Percentiles rank a stretch among this genome's conserved stretches.
These are phyloP conservation scores for Diaporthe eres DNA, from an alignment of 2,329 filamentous ascomycete species.

Conservation along the genomic window DNA sequence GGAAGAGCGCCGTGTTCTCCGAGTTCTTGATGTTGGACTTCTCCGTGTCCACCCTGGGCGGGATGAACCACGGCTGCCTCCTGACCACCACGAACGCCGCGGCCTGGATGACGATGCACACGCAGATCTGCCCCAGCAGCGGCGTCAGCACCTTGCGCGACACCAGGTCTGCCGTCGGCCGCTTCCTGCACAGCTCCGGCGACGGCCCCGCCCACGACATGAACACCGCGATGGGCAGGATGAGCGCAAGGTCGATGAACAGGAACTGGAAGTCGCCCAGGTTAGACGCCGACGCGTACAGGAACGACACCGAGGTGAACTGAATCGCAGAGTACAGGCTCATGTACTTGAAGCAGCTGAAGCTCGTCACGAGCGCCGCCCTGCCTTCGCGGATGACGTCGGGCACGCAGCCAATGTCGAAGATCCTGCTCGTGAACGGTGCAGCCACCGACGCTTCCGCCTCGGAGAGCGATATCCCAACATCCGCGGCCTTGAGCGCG, in stretches of 20 bases:
- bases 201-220: conserved; percentile 98
- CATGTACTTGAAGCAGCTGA: conserved; percentile 99
- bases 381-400: conserved; percentile 95
- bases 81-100: conserved; percentile 82
- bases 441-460: conserved; percentile 98
- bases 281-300: conserved; percentile 94
- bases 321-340: conserved; percentile 99
- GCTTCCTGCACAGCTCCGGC: conserved; percentile 81
- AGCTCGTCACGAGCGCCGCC: conserved; percentile 96
- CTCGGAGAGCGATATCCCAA: conserved; percentile 96
- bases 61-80: conserved; percentile 87
- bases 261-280: conserved; percentile 98
- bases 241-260: conserved; percentile 93
- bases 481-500: conserved; percentile 95
- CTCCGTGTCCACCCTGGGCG: conserved; percentile 81
- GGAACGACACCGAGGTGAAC: conserved; percentile 96
- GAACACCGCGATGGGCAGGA: conserved; percentile 96
- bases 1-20: conserved; percentile 91
- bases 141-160: conserved; percentile 93
- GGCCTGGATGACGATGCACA: conserved; percentile 84
- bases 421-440: conserved; percentile 94
- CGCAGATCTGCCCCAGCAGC: conserved; percentile 86
- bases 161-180: conserved; percentile 92
- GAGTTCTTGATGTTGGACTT: conserved; percentile 92
- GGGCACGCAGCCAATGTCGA: conserved; percentile 96